Evolutionary conservation across 805 yeast genomes (phyloP).

Genomic region (Ogataea nonfermentans): DNA sequence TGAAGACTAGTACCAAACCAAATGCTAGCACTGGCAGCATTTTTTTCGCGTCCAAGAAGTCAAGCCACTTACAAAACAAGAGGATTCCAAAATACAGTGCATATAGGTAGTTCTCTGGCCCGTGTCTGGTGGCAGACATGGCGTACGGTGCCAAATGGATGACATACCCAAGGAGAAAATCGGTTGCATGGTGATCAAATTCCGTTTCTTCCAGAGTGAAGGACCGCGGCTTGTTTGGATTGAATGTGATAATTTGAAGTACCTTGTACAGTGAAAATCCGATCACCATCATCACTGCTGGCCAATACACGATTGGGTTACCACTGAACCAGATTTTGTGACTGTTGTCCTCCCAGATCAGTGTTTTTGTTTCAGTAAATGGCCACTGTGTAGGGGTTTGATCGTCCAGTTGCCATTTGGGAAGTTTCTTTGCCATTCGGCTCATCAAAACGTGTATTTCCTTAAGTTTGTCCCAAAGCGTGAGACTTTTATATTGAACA

Average conservation of each 20-base stretch:
- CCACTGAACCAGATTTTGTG: conserved; percentile 59
- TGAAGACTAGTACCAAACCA: conserved; percentile 30
- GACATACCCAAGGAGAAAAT: conserved; percentile 54
- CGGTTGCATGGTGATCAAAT: conserved; percentile 30
- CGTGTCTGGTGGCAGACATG: conserved; percentile 37
- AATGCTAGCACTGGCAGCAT: conserved; percentile 24
- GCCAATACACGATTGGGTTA: conserved; percentile 57
- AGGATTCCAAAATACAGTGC: conserved; percentile 50
- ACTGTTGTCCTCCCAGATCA: conserved; percentile 48
- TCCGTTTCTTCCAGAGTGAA: conserved; percentile 11
- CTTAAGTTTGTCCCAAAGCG: conserved; percentile 48
- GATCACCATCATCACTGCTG: conserved; percentile 38
- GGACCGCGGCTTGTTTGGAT: conserved; percentile 18
- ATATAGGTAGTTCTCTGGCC: conserved; percentile 48
- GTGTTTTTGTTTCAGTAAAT: conserved; percentile 53
- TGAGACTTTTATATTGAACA: conserved; percentile 32
- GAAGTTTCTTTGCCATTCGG: conserved; percentile 44
- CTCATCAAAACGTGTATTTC: conserved; percentile 61
- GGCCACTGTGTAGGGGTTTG: conserved; percentile 69
- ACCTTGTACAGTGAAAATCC: conserved; percentile 18
- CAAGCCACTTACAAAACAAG: conserved; percentile 43
- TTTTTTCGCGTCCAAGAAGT: conserved; percentile 36
- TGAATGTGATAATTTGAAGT: conserved; percentile 16
- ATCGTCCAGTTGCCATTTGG: conserved; percentile 48
- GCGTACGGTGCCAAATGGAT: conserved; percentile 59